Evolutionary conservation across 495 filamentous ascomycete genomes (phyloP).

Genomic region (Aspergillus asperescens): DNA sequence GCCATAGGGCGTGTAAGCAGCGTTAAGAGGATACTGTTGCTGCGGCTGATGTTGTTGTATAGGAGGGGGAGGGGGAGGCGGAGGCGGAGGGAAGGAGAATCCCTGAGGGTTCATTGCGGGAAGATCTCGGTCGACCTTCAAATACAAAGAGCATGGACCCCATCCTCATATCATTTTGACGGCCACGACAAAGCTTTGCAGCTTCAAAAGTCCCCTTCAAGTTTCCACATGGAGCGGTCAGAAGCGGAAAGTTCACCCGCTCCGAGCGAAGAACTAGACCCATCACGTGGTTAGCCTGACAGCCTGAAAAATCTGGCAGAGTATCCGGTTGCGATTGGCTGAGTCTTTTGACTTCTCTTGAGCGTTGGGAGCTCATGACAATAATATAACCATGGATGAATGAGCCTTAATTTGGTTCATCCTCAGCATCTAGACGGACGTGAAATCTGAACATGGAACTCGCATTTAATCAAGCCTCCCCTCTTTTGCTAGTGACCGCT

Average conservation of each 20-base stretch:
- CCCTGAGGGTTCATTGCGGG: conserved; percentile 42
- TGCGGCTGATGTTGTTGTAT: conserved; percentile 19
- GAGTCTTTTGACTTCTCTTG: not conserved
- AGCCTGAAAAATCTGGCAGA: conserved; percentile 15
- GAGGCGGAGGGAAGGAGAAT: conserved; percentile 50
- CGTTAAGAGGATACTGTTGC: conserved; percentile 18
- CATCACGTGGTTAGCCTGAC: conserved; percentile 14
- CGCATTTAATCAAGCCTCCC: not conserved
- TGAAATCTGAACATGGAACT: conserved; percentile 20
- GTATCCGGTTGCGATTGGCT: conserved; percentile 21
- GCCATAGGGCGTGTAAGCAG: conserved; percentile 28
- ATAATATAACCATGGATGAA: not conserved
- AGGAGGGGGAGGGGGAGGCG: conserved; percentile 38
- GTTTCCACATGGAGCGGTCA: conserved; percentile 7
- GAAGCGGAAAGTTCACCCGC: conserved; percentile 19
- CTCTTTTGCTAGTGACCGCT: conserved; percentile 1
- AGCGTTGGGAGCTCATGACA: not conserved
- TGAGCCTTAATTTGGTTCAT: conserved; percentile 11
- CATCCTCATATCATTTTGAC: conserved; percentile 21
- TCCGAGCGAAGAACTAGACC: conserved; percentile 12
- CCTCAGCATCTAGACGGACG: not conserved
- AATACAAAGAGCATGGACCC: conserved; percentile 16
- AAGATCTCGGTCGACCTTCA: conserved; percentile 24
- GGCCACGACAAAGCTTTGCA: conserved; percentile 8
- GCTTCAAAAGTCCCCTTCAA: not conserved